Percentiles rank a stretch among this genome's conserved stretches.
Conservation (phyloP, 306 rosid species). For the Malus fusca region DNA sequence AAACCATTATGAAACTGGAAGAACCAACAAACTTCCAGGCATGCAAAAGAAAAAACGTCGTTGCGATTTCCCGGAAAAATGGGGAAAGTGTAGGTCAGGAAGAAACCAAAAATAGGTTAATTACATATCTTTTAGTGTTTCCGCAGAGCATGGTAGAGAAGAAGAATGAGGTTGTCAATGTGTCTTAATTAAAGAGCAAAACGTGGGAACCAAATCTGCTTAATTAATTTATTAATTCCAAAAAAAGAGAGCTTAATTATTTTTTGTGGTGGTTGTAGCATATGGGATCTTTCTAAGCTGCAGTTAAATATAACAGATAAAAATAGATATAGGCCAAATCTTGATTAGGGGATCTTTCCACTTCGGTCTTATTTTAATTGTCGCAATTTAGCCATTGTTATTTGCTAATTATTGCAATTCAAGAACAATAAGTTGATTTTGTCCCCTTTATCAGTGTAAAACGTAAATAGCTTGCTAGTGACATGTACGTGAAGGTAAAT, state of each 20-base stretch:
- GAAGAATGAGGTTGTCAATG: slow-evolving; percentile 6
- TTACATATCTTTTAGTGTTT: slow-evolving; percentile 17
- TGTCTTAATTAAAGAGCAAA: background rate
- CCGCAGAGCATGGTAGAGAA: slow-evolving; percentile 34
- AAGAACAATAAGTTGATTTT: too few relatives aligned
- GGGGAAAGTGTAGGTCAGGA: slow-evolving; percentile 7
- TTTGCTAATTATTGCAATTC: background rate
- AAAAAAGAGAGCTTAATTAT: background rate
- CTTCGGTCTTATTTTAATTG: background rate
- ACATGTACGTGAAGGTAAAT: too few relatives aligned
- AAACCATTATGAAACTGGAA: background rate
- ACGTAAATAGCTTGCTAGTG: background rate
- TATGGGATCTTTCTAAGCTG: background rate
- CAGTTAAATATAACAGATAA: background rate
- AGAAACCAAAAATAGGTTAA: slow-evolving; percentile 21
- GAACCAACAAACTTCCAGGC: background rate
- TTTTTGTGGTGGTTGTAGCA: background rate
- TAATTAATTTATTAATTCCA: background rate
- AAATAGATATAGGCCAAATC: background rate
- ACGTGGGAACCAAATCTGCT: background rate
- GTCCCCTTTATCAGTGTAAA: too few relatives aligned
- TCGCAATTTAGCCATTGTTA: background rate
- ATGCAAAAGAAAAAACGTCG: background rate
- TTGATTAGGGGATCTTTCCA: background rate
- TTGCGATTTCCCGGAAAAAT: background rate